These are phyloP conservation scores for Ustilago cynodontis DNA, from an alignment of 1,284 basidiomycete species.

Conservation along the genomic window DNA sequence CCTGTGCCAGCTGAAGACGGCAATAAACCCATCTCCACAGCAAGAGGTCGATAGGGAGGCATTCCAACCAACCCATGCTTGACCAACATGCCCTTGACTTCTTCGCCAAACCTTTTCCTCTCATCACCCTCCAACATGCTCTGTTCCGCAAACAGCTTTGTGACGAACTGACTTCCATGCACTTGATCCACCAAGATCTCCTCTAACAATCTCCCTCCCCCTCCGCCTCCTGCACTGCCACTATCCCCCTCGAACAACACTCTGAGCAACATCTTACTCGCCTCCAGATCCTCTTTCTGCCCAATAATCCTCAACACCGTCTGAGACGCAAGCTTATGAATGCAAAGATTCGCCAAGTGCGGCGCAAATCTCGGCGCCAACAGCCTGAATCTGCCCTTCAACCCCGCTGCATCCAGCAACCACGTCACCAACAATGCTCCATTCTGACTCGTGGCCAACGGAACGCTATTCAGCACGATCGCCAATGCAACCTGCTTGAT, in stretches of 20 bases:
- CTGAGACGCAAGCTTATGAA: slow-evolving; percentile 94
- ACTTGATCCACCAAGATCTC: slow-evolving; percentile 79
- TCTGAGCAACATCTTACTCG: slow-evolving; percentile 65
- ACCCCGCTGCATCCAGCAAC: slow-evolving; percentile 92
- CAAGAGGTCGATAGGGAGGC: slow-evolving; percentile 84
- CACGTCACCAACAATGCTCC: slow-evolving; percentile 94
- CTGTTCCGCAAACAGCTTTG: slow-evolving; percentile 82
- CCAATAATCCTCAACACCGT: slow-evolving; percentile 81
- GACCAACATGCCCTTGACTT: slow-evolving; percentile 56
- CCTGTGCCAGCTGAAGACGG: background rate
- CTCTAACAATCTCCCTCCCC: slow-evolving; percentile 80
- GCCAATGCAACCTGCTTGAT: slow-evolving; percentile 91
- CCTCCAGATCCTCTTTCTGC: slow-evolving; percentile 68
- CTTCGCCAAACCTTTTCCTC: slow-evolving; percentile 79
- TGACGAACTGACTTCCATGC: slow-evolving; percentile 91
- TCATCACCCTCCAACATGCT: slow-evolving; percentile 76
- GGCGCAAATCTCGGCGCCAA: slow-evolving; percentile 94
- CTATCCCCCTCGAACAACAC: slow-evolving; percentile 74
- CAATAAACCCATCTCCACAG: slow-evolving; percentile 87
- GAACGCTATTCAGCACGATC: slow-evolving; percentile 95
- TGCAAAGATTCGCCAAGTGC: slow-evolving; percentile 94
- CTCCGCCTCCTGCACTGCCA: slow-evolving; percentile 63
- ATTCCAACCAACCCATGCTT: slow-evolving; percentile 59
- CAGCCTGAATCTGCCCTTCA: slow-evolving; percentile 91
- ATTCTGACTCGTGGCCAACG: slow-evolving; percentile 96